Base-by-base conservation (phyloP, 805 yeast genomes). In the Tetrapisispora iriomotensis region DNA sequence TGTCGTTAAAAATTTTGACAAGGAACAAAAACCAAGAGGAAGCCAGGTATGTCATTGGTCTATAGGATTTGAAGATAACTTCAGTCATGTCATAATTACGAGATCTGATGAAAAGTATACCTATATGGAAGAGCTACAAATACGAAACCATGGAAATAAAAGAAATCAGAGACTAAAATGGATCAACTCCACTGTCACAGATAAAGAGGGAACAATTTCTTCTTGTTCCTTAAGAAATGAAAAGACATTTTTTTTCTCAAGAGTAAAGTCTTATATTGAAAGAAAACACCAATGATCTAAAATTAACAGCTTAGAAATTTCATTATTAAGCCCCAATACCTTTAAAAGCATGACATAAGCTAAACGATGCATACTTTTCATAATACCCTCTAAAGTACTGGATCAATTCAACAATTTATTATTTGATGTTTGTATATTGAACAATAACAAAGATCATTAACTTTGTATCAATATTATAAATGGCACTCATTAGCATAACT, bases 161-260 rank as follows among this genome's bases (percentile, higher is more conserved):
- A 72, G 71, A 45, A 87, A 78, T 51, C 79, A 82, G 50, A 78
- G 81, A 53, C 62, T 88, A 40, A 69, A 73, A 37, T 87, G 96
- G 96, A 53, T 70, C 6, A 62, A 62, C 19, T 82, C 81, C 47
- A 75, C 73, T 46, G 77, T 75, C 12, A 59, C 72, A 24, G 69
- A 80, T 48, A 68, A 71, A 48, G 75, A 77, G 21, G 71, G 76
- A 10, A 76, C 70, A 34, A 68, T 71, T 9, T 74, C 74, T 37
- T 66, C 64, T 29, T 74, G 85, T 49, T 67, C 75, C 4, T 58
- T 82, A 43, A 68, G 65, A 27, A 82, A 83, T 47, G 96, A 88
- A 54, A 81, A 79, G 49, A 77, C 87, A 10, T 88, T 84, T 60
- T 75, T 71, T 49, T 88, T 86, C 53, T 78, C 82, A 44, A 64